Evolutionary conservation across 2,329 filamentous ascomycete species (phyloP), one percentile per base, ranked within the genome.

Genomic region (Penicillium concentricum): DNA sequence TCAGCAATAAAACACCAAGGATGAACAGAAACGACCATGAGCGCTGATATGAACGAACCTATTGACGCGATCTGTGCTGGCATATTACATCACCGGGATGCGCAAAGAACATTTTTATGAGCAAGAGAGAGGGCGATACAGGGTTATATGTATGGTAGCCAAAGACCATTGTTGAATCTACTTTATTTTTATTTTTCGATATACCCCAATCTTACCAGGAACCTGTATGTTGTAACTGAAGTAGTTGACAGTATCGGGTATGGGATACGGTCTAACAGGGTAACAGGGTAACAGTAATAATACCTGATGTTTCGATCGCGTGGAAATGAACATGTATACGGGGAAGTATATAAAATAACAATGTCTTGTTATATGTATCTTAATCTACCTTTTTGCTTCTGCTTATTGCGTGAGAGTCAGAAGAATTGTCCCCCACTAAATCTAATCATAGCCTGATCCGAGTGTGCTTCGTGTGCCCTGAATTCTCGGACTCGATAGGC

Each of bases 161-260:
- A 5, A 39, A 39, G 37, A 15, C n/a, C 26, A 45, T 13, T 22
- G 15, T 15, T n/a, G 15, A 35, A 52, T 45, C 39, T 52, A 51
- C 26, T 28, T 28, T 28, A 35, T 42, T 10, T 42, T 41, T 46
- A 46, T 15, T 26, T 45, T 38, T 22, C 7, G 6, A 30, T 56
- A 48, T 56, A 57, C 51, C 9, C 37, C 42, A 64, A 63, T 60
- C 35, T 65, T 65, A 65, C 63, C 63, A 65, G 63, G 63, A 61
- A 64, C 61, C 46, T 9, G 53, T 62, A 62, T 48, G 45, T 37
- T 26, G 28, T 51, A 24, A 44, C 38, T 42, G 48, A 62, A 53
- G 37, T 47, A 12, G 43, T 47, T 30, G 48, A 44, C 38, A 62
- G 63, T 66, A 66, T 64, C 56, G 51, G 46, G 63, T 65, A 64